Evolutionary conservation across 192 early-diverging fungal genomes (phyloP).

Genomic region (Entomortierella chlamydospora): DNA sequence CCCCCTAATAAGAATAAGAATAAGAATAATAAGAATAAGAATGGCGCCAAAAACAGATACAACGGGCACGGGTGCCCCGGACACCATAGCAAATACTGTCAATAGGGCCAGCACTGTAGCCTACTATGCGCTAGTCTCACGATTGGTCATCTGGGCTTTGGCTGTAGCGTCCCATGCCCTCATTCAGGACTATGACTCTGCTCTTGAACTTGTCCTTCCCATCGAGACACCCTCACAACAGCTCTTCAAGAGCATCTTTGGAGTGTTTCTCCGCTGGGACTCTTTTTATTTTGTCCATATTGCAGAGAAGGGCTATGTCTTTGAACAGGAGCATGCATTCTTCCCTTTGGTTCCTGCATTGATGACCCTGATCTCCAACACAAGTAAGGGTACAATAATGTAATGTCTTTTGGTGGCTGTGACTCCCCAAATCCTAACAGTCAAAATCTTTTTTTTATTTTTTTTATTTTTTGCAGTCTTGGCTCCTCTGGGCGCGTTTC

Average conservation of each 20-base stretch:
- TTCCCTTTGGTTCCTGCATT: constrained; percentile 82
- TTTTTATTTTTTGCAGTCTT: constrained; percentile 55
- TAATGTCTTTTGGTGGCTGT: neutral
- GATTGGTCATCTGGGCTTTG: constrained; percentile 57
- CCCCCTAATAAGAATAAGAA: too few relatives aligned
- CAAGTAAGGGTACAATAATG: constrained; percentile 35
- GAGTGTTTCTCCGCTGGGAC: constrained; percentile 88
- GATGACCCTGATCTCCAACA: constrained; percentile 65
- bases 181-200: constrained; percentile 69
- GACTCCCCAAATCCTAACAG: too few relatives aligned
- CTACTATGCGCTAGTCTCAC: constrained; percentile 60
- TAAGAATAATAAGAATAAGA: neutral
- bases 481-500: constrained; percentile 55
- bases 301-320: constrained; percentile 80
- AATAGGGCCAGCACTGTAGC: constrained; percentile 52
- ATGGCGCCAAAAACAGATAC: constrained; percentile 7
- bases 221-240: constrained; percentile 16
- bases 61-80: neutral
- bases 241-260: constrained; percentile 48
- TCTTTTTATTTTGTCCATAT: constrained; percentile 88
- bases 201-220: constrained; percentile 55
- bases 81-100: neutral
- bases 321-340: constrained; percentile 93
- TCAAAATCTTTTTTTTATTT: neutral
- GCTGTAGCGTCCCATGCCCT: constrained; percentile 61